phyloP scores from a whole-genome alignment of 2,329 filamentous ascomycete species.

The Salinomyces thailandicus region DNA sequence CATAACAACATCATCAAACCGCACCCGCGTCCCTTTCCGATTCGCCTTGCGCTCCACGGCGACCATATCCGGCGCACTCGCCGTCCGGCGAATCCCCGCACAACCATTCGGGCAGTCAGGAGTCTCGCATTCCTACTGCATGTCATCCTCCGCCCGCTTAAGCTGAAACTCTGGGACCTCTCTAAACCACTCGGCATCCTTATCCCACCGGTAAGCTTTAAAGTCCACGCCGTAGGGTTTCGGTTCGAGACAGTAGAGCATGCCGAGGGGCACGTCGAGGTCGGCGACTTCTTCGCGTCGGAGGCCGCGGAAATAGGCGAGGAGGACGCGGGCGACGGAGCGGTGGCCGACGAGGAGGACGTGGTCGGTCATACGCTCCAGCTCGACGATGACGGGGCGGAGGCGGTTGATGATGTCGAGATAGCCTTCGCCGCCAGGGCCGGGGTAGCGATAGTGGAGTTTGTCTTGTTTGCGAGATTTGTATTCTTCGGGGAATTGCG shows the following conservation, averaged over 20 bases:
- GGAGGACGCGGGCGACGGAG: constrained; percentile 79
- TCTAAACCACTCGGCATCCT: constrained; percentile 67
- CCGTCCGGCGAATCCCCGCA: constrained; percentile 1
- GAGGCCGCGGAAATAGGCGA: constrained; percentile 93
- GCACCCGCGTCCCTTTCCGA: background rate
- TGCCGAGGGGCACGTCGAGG: constrained; percentile 84
- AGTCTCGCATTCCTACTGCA: constrained; percentile 15
- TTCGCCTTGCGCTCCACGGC: background rate
- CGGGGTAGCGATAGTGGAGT: constrained; percentile 91
- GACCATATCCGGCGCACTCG: constrained; percentile 3
- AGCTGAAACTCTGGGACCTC: constrained; percentile 77
- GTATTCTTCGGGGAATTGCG: constrained; percentile 72
- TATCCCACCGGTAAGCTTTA: constrained; percentile 86
- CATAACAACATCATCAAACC: too few relatives aligned
- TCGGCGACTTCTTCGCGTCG: constrained; percentile 86
- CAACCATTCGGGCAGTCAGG: constrained; percentile 4
- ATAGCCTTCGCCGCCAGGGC: constrained; percentile 90
- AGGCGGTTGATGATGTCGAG: constrained; percentile 93
- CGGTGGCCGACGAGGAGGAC: constrained; percentile 86
- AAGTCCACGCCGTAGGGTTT: constrained; percentile 98
- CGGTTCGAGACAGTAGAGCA: constrained; percentile 89
- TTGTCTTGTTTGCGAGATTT: constrained; percentile 71
- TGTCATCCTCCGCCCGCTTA: constrained; percentile 41
- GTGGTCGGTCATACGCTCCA: constrained; percentile 95
- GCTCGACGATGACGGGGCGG: constrained; percentile 88